Base-by-base conservation (phyloP, 2,329 filamentous ascomycete species). In the Tolypocladium tundrense region DNA sequence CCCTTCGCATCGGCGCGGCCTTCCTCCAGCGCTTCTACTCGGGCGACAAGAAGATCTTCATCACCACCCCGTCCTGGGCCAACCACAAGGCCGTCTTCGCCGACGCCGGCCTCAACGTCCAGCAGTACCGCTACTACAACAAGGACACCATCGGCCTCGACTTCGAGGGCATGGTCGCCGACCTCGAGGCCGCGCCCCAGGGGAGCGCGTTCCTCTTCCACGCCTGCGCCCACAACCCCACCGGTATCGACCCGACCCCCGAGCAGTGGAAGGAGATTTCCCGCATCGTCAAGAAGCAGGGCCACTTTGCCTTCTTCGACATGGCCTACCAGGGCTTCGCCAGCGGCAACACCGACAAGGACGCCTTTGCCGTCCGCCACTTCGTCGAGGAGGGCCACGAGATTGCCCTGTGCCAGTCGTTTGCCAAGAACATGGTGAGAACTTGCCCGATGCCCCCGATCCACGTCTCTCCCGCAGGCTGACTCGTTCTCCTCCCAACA, bases 261-360 rank as follows among this genome's bases (percentile, higher is more conserved):
- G 88, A 90, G 74, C 93, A 97, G 80, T 97, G 93, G 93, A 85
- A 85, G 76, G 81, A 93, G 79, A 94, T 99, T 74, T 90, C 89
- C 75, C 78, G 88, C 61, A 88, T 88, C 61, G 86, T 96, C 75
- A 95, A 95, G 84, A 83, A 85, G 72, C 86, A 88, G 73, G 86
- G 82, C 55, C 93, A 97, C 83, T 96, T 88, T 74, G 87, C 91
- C 68, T 97, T 99, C 85, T 99, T 97, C 79, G 93, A 97, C 76
- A 97, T 97, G 92, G 93, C 93, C 63, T 99, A 99, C 83, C 93
- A 99, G 79, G 93, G 93, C 68, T 97, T 99, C 71, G 93, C 93
- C 67, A 94, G 88, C 63, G 93, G 93, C 66, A 85, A 96, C 77
- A 94, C 90, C 63, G 85, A 95, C 80, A 87, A 87, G 75, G 93